Evolutionary conservation across 805 yeast genomes (phyloP).

Genomic region (Starmerella stigmatis): DNA sequence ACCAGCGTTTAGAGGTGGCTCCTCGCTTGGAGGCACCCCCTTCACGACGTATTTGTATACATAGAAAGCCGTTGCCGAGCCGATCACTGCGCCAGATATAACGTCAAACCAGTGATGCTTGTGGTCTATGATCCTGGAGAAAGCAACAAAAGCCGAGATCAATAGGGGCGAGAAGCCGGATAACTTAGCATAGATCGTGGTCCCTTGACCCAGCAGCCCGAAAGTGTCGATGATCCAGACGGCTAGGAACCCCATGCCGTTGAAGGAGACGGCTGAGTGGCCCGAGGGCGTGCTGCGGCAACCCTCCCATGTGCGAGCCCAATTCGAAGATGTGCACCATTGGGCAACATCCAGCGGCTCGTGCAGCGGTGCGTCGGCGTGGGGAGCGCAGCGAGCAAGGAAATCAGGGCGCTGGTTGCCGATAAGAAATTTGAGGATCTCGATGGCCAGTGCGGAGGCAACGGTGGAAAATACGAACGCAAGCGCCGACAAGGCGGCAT

Average conservation of each 20-base stretch:
- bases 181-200: conserved; percentile 6
- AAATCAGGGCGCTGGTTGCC: conserved; percentile 93
- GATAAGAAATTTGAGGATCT: conserved; percentile 66
- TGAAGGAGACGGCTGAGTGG: conserved; percentile 45
- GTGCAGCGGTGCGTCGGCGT: conserved; percentile 41
- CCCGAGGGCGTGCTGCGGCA: conserved; percentile 51
- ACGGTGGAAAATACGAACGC: conserved; percentile 56
- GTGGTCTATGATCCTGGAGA: conserved; percentile 82
- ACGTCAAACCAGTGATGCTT: conserved; percentile 89
- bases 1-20: not conserved
- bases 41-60: conserved; percentile 34
- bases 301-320: conserved; percentile 37
- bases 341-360: conserved; percentile 26
- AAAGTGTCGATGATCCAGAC: conserved; percentile 41
- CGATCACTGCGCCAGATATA: conserved; percentile 58
- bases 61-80: conserved; percentile 49
- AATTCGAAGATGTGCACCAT: conserved; percentile 31
- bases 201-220: conserved; percentile 1
- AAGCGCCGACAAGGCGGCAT: conserved; percentile 49
- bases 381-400: conserved; percentile 71
- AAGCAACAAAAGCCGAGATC: conserved; percentile 66
- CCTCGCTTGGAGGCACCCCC: not conserved
- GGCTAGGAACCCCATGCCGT: conserved; percentile 40
- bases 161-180: conserved; percentile 31
- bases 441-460: conserved; percentile 54